Evolutionary conservation across 306 rosid species (phyloP), one percentile per base, ranked within the genome.

Genomic region (Urtica urens): DNA sequence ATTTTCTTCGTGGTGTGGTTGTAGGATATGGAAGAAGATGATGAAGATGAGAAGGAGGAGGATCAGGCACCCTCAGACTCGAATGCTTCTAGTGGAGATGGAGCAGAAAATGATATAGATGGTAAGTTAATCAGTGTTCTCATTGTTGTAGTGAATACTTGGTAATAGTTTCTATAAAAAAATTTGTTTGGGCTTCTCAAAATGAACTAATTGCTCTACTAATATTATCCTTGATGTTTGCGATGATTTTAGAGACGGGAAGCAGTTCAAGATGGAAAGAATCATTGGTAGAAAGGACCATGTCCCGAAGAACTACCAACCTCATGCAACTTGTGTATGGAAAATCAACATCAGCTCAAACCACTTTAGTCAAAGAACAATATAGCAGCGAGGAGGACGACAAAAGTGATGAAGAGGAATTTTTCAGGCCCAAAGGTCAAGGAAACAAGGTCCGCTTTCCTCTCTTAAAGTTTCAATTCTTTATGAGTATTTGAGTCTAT

Each of bases 261-360:
- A 85, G 85, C 65, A 77, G 67, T 55, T 76, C 95, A 39, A 81
- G 74, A 74, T 90, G 97, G 95, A 90, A 85, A 57, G 87, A 90
- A 54, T 58, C 75, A 47, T 66, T 84, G 75, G 58, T 60, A 10
- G 76, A 79, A 63, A 79, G 79, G 72, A 55, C 87, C 11, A 44
- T 41, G 47, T 71, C 76, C 13, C 73, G 66, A 48, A 77, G 75
- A 66, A 47, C 59, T 47, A 56, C 72, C 55, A 81, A 81, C 58
- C 76, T 90, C 63, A 84, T 79, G 95, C 86, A 84, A 72, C 76
- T 78, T 44, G 95, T 90, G 38, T 90, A 90, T 46, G 87, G 86
- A 66, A 87, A 81, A 51, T 57, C 82, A 53, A 66, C 72, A 5
- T 62, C 40, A 25, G 30, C 37, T 57, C 43, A 68, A 23, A 60